phyloP scores from a whole-genome alignment of 2,329 filamentous ascomycete genomes.

The Pyrenophora teres region DNA sequence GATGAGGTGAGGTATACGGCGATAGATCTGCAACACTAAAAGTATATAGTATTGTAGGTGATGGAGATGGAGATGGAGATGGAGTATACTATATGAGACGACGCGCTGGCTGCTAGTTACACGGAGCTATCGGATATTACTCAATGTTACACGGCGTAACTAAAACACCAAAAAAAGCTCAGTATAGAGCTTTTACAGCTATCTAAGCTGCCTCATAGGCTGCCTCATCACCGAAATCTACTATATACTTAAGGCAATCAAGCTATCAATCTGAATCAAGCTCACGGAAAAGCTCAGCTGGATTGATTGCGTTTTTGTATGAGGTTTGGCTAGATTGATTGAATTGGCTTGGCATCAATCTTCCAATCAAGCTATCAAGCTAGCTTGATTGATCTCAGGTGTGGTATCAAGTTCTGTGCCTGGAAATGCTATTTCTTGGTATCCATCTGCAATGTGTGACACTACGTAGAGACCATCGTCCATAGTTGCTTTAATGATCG shows the following conservation, averaged over 20 bases:
- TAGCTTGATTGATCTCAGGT: neutral
- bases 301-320: neutral
- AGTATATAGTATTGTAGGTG: too few species aligned
- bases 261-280: neutral
- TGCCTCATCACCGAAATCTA: neutral
- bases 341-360: neutral
- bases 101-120: neutral
- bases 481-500: too few species aligned
- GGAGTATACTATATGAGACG: neutral
- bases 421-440: too few species aligned
- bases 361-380: neutral
- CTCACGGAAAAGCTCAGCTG: neutral
- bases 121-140: neutral
- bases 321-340: neutral
- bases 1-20: too few species aligned
- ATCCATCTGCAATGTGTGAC: too few species aligned
- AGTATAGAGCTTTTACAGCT: neutral
- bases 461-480: too few species aligned
- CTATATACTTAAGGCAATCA: neutral
- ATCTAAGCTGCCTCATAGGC: neutral
- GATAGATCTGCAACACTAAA: too few species aligned
- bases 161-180: neutral
- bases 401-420: too few species aligned
- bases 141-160: neutral
- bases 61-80: too few species aligned